Evolutionary conservation across 2,329 filamentous ascomycete genomes (phyloP).

Genomic region (Xylaria multiplex): DNA sequence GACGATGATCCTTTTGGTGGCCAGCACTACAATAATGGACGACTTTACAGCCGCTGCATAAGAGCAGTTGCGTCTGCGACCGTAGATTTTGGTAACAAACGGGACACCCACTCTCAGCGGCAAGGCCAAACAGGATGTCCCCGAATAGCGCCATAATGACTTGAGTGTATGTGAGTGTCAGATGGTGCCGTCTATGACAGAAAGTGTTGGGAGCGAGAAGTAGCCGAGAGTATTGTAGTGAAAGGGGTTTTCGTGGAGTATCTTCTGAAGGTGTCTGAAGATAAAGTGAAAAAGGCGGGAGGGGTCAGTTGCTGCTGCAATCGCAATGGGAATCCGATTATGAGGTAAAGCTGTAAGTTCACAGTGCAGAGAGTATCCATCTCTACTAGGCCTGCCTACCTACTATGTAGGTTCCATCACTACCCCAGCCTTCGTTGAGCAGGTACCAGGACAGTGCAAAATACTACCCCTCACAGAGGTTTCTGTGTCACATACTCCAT

Average conservation of each 20-base stretch:
- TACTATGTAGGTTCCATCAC: too few relatives aligned
- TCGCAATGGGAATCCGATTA: too few relatives aligned
- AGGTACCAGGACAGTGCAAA: too few relatives aligned
- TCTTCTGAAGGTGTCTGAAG: conserved; percentile 4
- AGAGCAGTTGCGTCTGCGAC: conserved; percentile 32
- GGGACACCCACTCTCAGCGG: conserved; percentile 27
- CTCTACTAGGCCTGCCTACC: too few relatives aligned
- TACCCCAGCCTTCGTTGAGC: too few relatives aligned
- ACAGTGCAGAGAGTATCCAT: too few relatives aligned
- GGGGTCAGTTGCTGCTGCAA: not conserved
- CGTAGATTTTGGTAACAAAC: conserved; percentile 23
- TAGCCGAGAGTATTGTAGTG: conserved; percentile 10
- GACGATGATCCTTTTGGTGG: conserved; percentile 42
- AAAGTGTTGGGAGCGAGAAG: conserved; percentile 18
- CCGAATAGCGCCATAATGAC: conserved; percentile 20
- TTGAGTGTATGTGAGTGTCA: conserved; percentile 8
- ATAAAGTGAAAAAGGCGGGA: conserved; percentile 8
- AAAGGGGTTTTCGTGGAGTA: conserved; percentile 14
- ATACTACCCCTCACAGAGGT: too few relatives aligned
- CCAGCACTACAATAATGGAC: conserved; percentile 44
- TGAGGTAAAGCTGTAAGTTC: too few relatives aligned
- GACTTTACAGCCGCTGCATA: conserved; percentile 43
- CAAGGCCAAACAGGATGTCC: conserved; percentile 24
- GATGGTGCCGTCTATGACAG: conserved; percentile 22
- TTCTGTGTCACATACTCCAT: too few relatives aligned